These are phyloP conservation scores for Fusarium mexicanum DNA, from an alignment of 2,329 filamentous ascomycete genomes.

Conservation along the genomic window DNA sequence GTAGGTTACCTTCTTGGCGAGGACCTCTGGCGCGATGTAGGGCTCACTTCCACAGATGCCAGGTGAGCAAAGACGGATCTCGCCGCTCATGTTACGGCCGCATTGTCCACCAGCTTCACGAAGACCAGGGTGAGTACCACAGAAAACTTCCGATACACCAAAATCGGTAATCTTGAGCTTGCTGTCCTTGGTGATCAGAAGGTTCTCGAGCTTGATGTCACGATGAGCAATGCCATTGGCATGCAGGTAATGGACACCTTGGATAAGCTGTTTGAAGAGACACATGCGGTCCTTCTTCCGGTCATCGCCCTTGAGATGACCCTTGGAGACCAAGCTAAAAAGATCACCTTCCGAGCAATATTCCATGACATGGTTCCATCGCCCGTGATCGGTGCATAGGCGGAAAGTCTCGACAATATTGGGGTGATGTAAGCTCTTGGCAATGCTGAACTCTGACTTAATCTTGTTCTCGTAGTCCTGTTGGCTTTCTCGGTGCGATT, in stretches of 20 bases:
- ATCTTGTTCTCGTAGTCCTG: conserved; percentile 88
- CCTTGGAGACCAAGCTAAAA: conserved; percentile 77
- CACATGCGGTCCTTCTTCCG: conserved; percentile 77
- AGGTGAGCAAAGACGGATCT: conserved; percentile 76
- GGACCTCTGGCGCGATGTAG: conserved; percentile 88
- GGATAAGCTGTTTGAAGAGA: conserved; percentile 88
- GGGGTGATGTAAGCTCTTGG: conserved; percentile 84
- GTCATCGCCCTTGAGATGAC: conserved; percentile 72
- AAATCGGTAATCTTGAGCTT: conserved; percentile 93
- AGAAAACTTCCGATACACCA: conserved; percentile 87
- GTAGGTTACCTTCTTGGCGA: conserved; percentile 70
- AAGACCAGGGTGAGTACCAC: conserved; percentile 81
- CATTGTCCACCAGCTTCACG: conserved; percentile 78
- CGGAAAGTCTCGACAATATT: conserved; percentile 86
- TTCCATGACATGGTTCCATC: conserved; percentile 95
- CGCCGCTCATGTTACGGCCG: conserved; percentile 75
- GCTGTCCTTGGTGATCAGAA: conserved; percentile 80
- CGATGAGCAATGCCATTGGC: conserved; percentile 86
- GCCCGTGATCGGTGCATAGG: conserved; percentile 76
- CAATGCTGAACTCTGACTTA: conserved; percentile 89
- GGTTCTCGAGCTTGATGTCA: conserved; percentile 90
- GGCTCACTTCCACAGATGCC: conserved; percentile 87
- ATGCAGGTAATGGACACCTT: conserved; percentile 85
- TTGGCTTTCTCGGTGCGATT: conserved; percentile 73
- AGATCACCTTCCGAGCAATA: conserved; percentile 87